These are phyloP conservation scores for Przewalskia tangutica DNA, from an alignment of 257 asterid genomes.

Conservation along the genomic window DNA sequence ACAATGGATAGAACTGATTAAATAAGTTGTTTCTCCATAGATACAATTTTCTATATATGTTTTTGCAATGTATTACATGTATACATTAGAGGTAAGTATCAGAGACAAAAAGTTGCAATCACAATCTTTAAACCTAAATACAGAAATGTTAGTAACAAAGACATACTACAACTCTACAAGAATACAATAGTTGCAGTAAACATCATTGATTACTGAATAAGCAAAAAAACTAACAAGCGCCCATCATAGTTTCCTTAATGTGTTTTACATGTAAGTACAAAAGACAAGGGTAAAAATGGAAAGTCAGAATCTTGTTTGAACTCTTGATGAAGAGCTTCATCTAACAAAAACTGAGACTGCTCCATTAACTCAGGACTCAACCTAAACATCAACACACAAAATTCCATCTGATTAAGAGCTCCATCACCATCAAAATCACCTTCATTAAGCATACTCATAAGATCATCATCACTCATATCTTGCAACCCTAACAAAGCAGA, in stretches of 20 bases:
- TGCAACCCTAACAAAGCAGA: slow-evolving; percentile 35
- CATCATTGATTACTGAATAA: no score
- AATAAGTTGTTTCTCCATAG: background rate
- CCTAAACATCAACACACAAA: slow-evolving; percentile 54
- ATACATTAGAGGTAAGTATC: background rate
- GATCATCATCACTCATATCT: slow-evolving; percentile 37
- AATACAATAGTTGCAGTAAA: no score
- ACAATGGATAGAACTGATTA: background rate
- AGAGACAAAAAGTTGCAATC: background rate
- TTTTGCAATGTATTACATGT: background rate
- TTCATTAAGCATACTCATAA: slow-evolving; percentile 33
- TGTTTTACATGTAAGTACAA: no score
- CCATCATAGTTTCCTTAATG: no score
- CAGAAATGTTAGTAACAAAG: no score
- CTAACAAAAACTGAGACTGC: slow-evolving; percentile 35
- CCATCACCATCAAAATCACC: no score
- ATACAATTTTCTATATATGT: background rate
- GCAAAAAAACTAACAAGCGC: no score
- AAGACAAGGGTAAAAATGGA: no score
- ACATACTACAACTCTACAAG: no score
- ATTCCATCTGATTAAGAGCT: slow-evolving; percentile 54
- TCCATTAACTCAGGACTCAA: slow-evolving; percentile 57
- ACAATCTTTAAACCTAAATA: no score
- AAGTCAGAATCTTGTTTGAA: slow-evolving; percentile 13
- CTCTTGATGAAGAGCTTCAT: slow-evolving; percentile 18